Percentiles rank a stretch among this genome's conserved stretches.
phyloP scores from a whole-genome alignment of 2,329 filamentous ascomycete genomes.

The Phialophora expanda region DNA sequence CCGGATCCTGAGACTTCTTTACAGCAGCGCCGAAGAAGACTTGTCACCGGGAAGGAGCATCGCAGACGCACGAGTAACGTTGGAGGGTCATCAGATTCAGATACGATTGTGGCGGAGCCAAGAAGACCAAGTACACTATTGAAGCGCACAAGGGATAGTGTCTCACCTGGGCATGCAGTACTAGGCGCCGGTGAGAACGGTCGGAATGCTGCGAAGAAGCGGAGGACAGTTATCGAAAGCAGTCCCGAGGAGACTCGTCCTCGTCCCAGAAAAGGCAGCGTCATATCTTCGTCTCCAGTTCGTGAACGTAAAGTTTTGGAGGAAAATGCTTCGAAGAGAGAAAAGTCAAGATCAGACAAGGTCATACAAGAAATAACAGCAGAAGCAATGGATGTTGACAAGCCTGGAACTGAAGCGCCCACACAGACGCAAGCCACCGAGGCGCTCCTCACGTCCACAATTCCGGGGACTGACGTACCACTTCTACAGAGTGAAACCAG shows the following conservation, averaged over 20 bases:
- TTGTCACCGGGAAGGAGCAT: slow-evolving; percentile 41
- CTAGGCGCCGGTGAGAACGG: slow-evolving; percentile 24
- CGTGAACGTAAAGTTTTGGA: slow-evolving; percentile 20
- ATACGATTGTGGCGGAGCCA: slow-evolving; percentile 28
- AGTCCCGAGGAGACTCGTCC: slow-evolving; percentile 43
- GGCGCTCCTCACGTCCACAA: neutral
- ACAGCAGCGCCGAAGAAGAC: slow-evolving; percentile 36
- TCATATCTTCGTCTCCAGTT: slow-evolving; percentile 10
- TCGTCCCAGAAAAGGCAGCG: slow-evolving; percentile 30
- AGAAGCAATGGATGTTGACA: slow-evolving; percentile 19
- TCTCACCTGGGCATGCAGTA: slow-evolving; percentile 45
- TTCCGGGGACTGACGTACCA: slow-evolving; percentile 27
- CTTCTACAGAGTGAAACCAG: slow-evolving; percentile 36
- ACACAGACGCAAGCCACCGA: slow-evolving; percentile 14
- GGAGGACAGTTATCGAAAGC: slow-evolving; percentile 51
- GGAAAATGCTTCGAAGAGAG: neutral
- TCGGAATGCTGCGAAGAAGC: slow-evolving; percentile 49
- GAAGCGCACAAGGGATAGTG: slow-evolving; percentile 51
- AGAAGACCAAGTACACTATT: slow-evolving; percentile 37
- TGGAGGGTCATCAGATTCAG: slow-evolving; percentile 40
- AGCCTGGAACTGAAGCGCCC: slow-evolving; percentile 11
- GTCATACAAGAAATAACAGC: neutral
- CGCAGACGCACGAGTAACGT: slow-evolving; percentile 39
- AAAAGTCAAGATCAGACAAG: neutral
- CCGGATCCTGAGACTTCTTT: slow-evolving; percentile 31